These are phyloP conservation scores for Beauveria australis DNA, from an alignment of 2,329 filamentous ascomycete genomes.

Conservation along the genomic window DNA sequence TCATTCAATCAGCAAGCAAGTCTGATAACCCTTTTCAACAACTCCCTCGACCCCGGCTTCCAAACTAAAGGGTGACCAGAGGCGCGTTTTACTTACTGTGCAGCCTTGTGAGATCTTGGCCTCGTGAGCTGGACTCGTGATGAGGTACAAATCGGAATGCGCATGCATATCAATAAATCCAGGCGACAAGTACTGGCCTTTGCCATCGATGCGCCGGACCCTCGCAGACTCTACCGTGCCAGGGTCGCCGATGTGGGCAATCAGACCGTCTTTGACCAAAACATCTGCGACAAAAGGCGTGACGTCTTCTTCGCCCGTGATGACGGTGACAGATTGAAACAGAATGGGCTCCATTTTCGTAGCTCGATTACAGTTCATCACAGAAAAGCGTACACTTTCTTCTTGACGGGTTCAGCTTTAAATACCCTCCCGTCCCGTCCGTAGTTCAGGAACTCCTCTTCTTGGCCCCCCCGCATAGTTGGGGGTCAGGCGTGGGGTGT, in stretches of 20 bases:
- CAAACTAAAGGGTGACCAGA: no score
- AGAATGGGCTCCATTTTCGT: constrained; percentile 10
- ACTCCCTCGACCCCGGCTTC: not conserved
- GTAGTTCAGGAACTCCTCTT: not conserved
- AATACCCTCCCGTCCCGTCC: not conserved
- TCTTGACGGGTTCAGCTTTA: not conserved
- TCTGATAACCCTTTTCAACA: not conserved
- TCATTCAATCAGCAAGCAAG: not conserved
- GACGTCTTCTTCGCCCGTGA: constrained; percentile 16
- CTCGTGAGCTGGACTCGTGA: constrained; percentile 17
- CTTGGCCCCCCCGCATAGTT: not conserved
- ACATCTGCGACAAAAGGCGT: constrained; percentile 17
- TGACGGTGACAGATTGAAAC: constrained; percentile 16
- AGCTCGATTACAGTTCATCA: no score
- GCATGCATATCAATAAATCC: constrained; percentile 21
- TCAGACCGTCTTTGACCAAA: constrained; percentile 14
- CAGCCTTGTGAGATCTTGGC: constrained; percentile 19
- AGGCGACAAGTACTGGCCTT: constrained; percentile 16
- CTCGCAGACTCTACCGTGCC: constrained; percentile 12
- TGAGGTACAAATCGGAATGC: constrained; percentile 19
- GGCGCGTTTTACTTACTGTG: constrained; percentile 14
- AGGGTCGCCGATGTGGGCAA: constrained; percentile 15
- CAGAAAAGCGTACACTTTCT: not conserved
- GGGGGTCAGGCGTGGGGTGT: constrained; percentile 6
- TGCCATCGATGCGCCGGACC: constrained; percentile 14